Evolutionary conservation across 257 asterid genomes (phyloP), one percentile per base, ranked within the genome.

Genomic region (Oldenlandia corymbosa): DNA sequence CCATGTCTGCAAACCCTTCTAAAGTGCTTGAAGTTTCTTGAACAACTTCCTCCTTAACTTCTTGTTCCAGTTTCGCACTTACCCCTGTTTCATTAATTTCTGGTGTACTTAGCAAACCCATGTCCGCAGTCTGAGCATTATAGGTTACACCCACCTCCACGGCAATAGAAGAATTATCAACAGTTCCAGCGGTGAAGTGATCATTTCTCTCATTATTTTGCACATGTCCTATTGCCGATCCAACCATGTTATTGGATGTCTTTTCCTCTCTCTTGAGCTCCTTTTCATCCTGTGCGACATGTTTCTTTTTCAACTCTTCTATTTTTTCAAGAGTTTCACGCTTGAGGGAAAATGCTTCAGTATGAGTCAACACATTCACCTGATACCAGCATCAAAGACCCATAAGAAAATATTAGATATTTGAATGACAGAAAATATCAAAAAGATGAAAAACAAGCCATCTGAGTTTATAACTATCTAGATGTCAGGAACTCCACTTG

Each of bases 321-420:
- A 92, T 84, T 8, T 10, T 26, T 14, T 3, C 11, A 70, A 82
- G 83, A 8, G 76, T 34, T 10, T 69, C 50, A 30, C 72, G 64
- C 0, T 20, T 8, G 55, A 88, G 75, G 3, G 59, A 49, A 56
- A 76, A 79, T 41, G 72, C 76, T 63, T 71, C 50, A 28, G 72
- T 74, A 75, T 92, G 99, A 45, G 88, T 84, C 80, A 92, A 79
- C 59, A 90, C 90, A 68, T 89, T 87, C 75, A 92, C 97, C 98
- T 92, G 68, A 62, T 61, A 46, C 23, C 56, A 71, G 36, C 52
- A 39, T 21, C 30, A 26, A 60, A 28, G 60, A 70, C 51, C 73
- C 68, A 61, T 47, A 58, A 49, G 47, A 62, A 20, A 37, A n/a
- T n/a, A n/a, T n/a, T n/a, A n/a, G n/a, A n/a, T n/a, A n/a, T n/a